Conservation (phyloP, 2,329 filamentous ascomycete species). For the Cadophora gregata region DNA sequence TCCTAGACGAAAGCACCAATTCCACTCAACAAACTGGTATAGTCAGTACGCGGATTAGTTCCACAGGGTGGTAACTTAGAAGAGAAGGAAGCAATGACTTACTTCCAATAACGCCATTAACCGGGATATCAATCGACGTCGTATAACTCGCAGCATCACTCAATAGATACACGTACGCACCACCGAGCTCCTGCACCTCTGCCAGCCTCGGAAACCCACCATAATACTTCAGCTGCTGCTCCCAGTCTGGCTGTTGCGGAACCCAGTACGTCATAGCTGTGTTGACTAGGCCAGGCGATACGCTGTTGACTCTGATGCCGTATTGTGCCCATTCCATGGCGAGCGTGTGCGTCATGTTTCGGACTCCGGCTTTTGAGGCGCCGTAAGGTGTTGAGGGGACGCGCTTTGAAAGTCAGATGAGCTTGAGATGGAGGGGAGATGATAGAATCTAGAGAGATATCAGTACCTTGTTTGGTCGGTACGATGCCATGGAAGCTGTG, state of each 20-base stretch:
- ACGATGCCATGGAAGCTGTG: slow-evolving; percentile 54
- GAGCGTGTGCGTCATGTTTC: slow-evolving; percentile 63
- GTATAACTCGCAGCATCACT: slow-evolving; percentile 47
- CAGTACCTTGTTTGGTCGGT: slow-evolving; percentile 47
- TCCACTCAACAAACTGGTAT: too few relatives aligned
- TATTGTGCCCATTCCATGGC: slow-evolving; percentile 68
- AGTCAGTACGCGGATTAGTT: too few relatives aligned
- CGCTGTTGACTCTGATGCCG: slow-evolving; percentile 70
- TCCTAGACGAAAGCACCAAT: too few relatives aligned
- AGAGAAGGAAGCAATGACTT: not conserved
- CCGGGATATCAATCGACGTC: slow-evolving; percentile 47
- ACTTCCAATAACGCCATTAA: slow-evolving; percentile 48
- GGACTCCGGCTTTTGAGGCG: slow-evolving; percentile 51
- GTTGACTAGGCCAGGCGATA: slow-evolving; percentile 71
- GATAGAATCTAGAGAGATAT: not conserved
- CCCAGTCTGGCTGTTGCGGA: slow-evolving; percentile 55
- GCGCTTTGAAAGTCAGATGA: slow-evolving; percentile 32
- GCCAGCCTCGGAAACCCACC: slow-evolving; percentile 58
- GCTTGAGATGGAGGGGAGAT: not conserved
- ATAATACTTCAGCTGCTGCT: slow-evolving; percentile 59
- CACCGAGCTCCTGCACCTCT: slow-evolving; percentile 52
- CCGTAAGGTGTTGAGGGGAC: slow-evolving; percentile 50
- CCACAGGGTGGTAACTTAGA: too few relatives aligned
- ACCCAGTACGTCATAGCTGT: slow-evolving; percentile 59
- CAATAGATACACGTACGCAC: slow-evolving; percentile 42